Conservation (phyloP, 2,329 filamentous ascomycete genomes). For the Trematosphaeria pertusa region DNA sequence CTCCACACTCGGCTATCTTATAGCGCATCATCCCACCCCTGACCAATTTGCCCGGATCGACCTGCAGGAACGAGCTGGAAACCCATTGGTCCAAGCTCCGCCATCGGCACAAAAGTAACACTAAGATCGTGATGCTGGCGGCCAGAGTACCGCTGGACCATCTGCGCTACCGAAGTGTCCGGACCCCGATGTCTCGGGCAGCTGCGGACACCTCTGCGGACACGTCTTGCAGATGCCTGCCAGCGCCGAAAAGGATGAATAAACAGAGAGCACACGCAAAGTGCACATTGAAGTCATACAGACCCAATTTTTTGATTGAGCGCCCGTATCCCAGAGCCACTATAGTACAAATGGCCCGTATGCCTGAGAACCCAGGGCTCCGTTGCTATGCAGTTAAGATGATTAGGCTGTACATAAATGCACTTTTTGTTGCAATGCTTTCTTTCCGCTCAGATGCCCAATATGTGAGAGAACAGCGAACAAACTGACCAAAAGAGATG, state of each 20-base stretch:
- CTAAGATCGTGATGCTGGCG: too few species aligned
- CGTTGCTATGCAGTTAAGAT: constrained; percentile 48
- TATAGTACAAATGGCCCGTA: constrained; percentile 41
- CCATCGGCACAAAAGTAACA: too few species aligned
- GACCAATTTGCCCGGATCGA: constrained; percentile 34
- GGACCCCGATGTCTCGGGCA: too few species aligned
- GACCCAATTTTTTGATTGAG: constrained; percentile 30
- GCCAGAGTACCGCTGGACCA: too few species aligned
- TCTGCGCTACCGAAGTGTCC: too few species aligned
- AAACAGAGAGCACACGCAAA: too few species aligned
- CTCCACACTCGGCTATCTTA: constrained; percentile 37
- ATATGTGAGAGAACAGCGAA: constrained; percentile 23
- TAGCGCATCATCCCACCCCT: constrained; percentile 29
- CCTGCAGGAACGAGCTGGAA: constrained; percentile 18
- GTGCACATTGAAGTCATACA: too few species aligned
- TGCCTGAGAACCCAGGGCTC: constrained; percentile 40
- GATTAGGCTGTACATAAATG: constrained; percentile 38
- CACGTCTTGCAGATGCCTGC: not conserved
- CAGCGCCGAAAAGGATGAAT: too few species aligned
- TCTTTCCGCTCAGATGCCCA: constrained; percentile 34
- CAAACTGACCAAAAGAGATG: constrained; percentile 19
- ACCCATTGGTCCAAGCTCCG: constrained; percentile 17
- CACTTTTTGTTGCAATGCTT: constrained; percentile 30
- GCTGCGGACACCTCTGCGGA: too few species aligned
- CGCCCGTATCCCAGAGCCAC: constrained; percentile 33